Conservation (phyloP, 2,329 filamentous ascomycete species). For the Fusarium humuli region DNA sequence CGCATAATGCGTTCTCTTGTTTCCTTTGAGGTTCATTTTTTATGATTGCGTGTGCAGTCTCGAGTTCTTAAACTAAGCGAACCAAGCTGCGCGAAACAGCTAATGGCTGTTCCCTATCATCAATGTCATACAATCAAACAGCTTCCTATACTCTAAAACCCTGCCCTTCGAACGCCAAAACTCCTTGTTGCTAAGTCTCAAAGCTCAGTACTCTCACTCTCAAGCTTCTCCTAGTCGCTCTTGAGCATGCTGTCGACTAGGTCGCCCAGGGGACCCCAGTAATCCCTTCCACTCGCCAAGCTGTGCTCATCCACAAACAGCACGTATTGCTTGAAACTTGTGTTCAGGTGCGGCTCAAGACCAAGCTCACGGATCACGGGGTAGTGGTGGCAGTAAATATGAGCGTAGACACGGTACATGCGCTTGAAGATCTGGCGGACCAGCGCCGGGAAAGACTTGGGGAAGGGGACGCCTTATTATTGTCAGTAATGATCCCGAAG, state of each 20-base stretch:
- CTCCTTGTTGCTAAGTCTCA: slow-evolving; percentile 29
- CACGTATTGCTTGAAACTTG: slow-evolving; percentile 99
- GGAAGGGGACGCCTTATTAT: slow-evolving; percentile 83
- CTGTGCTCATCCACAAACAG: slow-evolving; percentile 98
- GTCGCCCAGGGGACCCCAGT: slow-evolving; percentile 95
- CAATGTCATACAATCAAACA: slow-evolving; percentile 39
- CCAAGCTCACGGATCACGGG: slow-evolving; percentile 95
- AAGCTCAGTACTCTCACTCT: slow-evolving; percentile 15
- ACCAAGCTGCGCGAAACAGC: slow-evolving; percentile 3
- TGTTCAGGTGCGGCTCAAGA: slow-evolving; percentile 96
- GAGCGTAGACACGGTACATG: slow-evolving; percentile 97
- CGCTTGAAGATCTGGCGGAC: slow-evolving; percentile 98
- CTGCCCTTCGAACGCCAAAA: slow-evolving; percentile 36
- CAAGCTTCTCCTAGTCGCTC: slow-evolving; percentile 73
- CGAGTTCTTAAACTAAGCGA: slow-evolving; percentile 1
- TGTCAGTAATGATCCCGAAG: slow-evolving; percentile 14
- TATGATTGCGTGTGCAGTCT: not conserved
- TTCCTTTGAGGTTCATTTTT: not conserved
- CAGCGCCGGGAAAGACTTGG: slow-evolving; percentile 88
- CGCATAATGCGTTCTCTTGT: not conserved
- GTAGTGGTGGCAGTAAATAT: slow-evolving; percentile 99
- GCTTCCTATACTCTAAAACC: slow-evolving; percentile 20
- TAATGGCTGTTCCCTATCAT: slow-evolving; percentile 27
- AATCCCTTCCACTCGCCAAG: slow-evolving; percentile 92
- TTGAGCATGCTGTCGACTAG: slow-evolving; percentile 97